Evolutionary conservation across 2,329 filamentous ascomycete genomes (phyloP), one percentile per base, ranked within the genome.

Genomic region (Xylariaceae sp.): DNA sequence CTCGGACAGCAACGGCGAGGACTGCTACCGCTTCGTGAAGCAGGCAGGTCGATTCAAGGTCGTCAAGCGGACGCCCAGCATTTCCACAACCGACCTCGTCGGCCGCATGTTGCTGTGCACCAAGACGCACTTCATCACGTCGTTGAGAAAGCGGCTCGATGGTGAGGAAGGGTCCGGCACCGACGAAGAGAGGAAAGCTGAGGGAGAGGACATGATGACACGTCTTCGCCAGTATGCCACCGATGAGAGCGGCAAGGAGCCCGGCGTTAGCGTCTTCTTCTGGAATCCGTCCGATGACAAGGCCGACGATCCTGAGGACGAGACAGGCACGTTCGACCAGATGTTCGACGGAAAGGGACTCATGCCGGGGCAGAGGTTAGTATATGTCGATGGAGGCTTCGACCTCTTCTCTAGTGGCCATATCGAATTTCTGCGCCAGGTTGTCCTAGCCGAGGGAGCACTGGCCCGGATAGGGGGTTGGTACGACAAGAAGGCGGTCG

Each of bases 11-110:
- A 86, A 87, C 66, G 94, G 94, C 48, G 88, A 96, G 73, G 94
- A 99, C 77, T 97, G 93, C 78, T 99, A 99, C 77, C 89, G 94
- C 61, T 97, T 93, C 71, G 94, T 99, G 70, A 99, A 99, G 77
- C 88, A 89, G 47, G 94, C 93, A 1, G 88, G 88, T 10, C 85
- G 94, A 49, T 99, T 99, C 83, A 92, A 95, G 76, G 91, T 99
- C 15, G 94, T 99, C 51, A 96, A 96, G 78, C 85, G 94, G 64
- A 97, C 94, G 1, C 94, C 94, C 0, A 92, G 91, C 61, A 99
- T 99, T 70, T 96, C 91, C 8, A 99, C 94, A 1, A 99, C 94
- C 2, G 94, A 99, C 72, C 83, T 99, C n/a, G 94, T 99, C 30
- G 94, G 94, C 17, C 88, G 94, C 69, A 99, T 99, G 94, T 80